Base-by-base conservation (phyloP, 495 filamentous ascomycete genomes). In the Jackrogersella multiformis region DNA sequence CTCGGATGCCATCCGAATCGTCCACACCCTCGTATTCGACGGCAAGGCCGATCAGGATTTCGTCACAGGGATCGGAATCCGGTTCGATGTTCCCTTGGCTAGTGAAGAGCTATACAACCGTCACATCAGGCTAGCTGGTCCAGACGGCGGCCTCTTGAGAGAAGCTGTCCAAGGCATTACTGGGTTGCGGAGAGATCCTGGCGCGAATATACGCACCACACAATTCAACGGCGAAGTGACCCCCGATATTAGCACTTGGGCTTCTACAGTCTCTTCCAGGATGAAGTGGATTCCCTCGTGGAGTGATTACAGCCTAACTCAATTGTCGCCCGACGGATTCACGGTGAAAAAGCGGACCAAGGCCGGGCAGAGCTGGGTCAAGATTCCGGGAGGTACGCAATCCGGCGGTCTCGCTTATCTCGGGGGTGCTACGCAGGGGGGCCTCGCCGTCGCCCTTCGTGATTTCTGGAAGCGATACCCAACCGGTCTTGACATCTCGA, bases 381-480 rank as follows among this genome's bases (percentile, higher is more conserved):
- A 83, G 39, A 79, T 84, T 13, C 76, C 78, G 2, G 81, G 79
- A 1, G 82, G 80, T 15, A 78, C 75, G 9, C 70, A 80, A 53
- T 74, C 82, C 0, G 75, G 73, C n/a, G 83, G 83, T 7, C 63
- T 80, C 4, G 77, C 72, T 5, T 85, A 84, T 64, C 69, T 85
- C 0, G 83, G 83, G 5, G 77, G 78, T 39, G 77, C 82, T 41
- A 76, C 69, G 0, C 63, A 66, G 0, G 83, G 83, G 13, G 83
- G 83, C 34, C 65, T 85, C 2, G 81, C 76, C 0, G 60, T 85
- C 5, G 81, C 81, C 1, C 71, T 82, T 70, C 74, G 75, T 24
- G 76, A 84, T 55, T 84, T 85, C 58, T 85, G 83, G 83, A 79
- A 85, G 69, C 62, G 77, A 45, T 83, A 82, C 57, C 83, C 83